phyloP scores from a whole-genome alignment of 2,329 filamentous ascomycete species.

The Venturia oleaginea region DNA sequence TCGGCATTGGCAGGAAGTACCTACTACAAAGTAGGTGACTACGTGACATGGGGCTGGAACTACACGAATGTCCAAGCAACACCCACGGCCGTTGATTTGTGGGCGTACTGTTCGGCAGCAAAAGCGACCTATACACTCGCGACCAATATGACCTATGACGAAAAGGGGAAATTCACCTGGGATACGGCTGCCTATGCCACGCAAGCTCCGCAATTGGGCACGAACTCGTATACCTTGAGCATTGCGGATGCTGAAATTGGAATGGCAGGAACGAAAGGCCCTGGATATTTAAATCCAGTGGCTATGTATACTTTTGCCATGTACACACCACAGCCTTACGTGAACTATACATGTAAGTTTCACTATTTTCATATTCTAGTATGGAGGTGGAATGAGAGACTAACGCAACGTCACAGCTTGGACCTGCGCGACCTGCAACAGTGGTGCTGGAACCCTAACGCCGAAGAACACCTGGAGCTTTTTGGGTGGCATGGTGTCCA shows the following conservation, averaged over 20 bases:
- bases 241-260: conserved; percentile 50
- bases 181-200: conserved; percentile 47
- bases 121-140: conserved; percentile 53
- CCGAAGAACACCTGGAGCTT: conserved; percentile 49
- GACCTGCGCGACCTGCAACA: conserved; percentile 48
- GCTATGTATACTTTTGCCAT: conserved; percentile 51
- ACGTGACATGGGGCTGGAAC: conserved; percentile 58
- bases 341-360: conserved; percentile 38
- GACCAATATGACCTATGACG: conserved; percentile 45
- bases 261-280: conserved; percentile 36
- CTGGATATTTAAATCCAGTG: conserved; percentile 47
- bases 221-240: conserved; percentile 53
- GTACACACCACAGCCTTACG: conserved; percentile 48
- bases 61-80: conserved; percentile 55
- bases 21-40: conserved; percentile 57
- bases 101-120: conserved; percentile 53
- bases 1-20: conserved; percentile 38
- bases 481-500: conserved; percentile 44
- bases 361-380: not conserved
- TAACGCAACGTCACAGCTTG: conserved; percentile 32
- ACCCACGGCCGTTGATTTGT: conserved; percentile 50
- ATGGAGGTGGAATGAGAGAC: conserved; percentile 11
- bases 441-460: conserved; percentile 40
- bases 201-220: conserved; percentile 39
- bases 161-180: conserved; percentile 48